These are phyloP conservation scores for Strigomonas galati DNA, from an alignment of 208 protist genomes.

Conservation along the genomic window DNA sequence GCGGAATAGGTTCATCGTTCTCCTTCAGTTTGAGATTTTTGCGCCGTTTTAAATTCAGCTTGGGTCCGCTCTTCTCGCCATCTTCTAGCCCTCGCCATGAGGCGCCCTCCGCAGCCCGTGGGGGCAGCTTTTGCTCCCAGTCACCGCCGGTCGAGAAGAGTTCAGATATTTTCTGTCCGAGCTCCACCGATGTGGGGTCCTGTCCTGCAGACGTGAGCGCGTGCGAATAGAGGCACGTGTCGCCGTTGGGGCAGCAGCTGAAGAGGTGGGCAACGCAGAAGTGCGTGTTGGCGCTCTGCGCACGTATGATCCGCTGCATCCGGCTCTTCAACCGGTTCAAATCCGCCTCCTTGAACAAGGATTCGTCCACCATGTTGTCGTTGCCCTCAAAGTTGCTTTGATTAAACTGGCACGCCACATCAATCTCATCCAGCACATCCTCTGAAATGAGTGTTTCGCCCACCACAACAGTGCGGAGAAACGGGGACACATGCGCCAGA, in stretches of 20 bases:
- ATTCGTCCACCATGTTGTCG: slow-evolving; percentile 39
- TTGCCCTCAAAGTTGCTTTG: slow-evolving; percentile 86
- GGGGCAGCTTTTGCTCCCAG: slow-evolving; percentile 68
- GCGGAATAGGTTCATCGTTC: neutral
- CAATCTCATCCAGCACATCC: slow-evolving; percentile 86
- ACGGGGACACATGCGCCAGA: slow-evolving; percentile 78
- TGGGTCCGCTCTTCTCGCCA: slow-evolving; percentile 22
- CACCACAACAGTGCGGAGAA: slow-evolving; percentile 81
- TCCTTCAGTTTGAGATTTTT: slow-evolving; percentile 5
- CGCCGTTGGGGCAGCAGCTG: slow-evolving; percentile 74
- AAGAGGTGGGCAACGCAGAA: slow-evolving; percentile 79
- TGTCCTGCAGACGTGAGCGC: slow-evolving; percentile 37
- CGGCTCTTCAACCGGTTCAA: slow-evolving; percentile 63
- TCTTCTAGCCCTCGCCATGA: slow-evolving; percentile 77
- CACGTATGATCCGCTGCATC: slow-evolving; percentile 57
- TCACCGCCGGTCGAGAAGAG: slow-evolving; percentile 62
- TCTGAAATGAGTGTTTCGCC: slow-evolving; percentile 85
- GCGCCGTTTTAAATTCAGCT: slow-evolving; percentile 32
- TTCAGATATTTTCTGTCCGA: slow-evolving; percentile 70
- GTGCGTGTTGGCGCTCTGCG: slow-evolving; percentile 40
- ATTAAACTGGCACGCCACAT: slow-evolving; percentile 88
- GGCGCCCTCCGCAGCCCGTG: slow-evolving; percentile 61
- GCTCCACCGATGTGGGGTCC: slow-evolving; percentile 21
- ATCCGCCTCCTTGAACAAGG: slow-evolving; percentile 39
- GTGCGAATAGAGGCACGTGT: slow-evolving; percentile 77